Evolutionary conservation across 345 rosid genomes (phyloP), one percentile per base, ranked within the genome.

Genomic region (Conringia planisiliqua): DNA sequence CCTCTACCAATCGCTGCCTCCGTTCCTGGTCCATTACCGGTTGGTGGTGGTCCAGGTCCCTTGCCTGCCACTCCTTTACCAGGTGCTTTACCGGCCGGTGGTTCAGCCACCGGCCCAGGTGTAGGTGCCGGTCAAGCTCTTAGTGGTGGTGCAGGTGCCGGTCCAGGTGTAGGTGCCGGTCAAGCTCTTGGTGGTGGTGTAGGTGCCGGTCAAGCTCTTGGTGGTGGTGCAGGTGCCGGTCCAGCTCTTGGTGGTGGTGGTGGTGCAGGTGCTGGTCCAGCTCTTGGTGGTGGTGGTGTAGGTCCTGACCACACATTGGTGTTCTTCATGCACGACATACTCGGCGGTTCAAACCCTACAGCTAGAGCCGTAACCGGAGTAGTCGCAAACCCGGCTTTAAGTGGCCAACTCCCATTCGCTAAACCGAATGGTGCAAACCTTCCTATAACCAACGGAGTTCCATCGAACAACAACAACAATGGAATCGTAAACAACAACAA

Each of bases 271-370:
- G 59, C 7, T 10, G 62, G 62, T 27, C 35, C 71, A 10, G 77
- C n/a, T n/a, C n/a, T n/a, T n/a, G 77, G 56, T 59, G 77, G 56
- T 60, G 74, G 51, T 47, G 76, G 56, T 46, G 48, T 4, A 27
- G 83, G 69, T 40, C 39, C 73, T 47, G 77, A 82, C 58, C 78
- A 78, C 7, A 42, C 82, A 14, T 59, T 88, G 65, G 74, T 78
- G 48, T 91, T 93, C 86, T 91, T 78, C 81, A 87, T 88, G 91
- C 95, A 90, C 14, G 98, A 93, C 75, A 85, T 93, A 59, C 83
- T 89, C 1, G 90, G 92, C 0, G 96, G 96, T 13, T 85, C 92
- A 10, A 89, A 86, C 71, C 96, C 97, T 6, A 77, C 89, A 0
- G 92, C 96, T 7, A 72, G 79, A 76, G 90, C 96, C 0, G 92